Conservation (phyloP, 2,329 filamentous ascomycete genomes). For the Aspergillus neotritici region DNA sequence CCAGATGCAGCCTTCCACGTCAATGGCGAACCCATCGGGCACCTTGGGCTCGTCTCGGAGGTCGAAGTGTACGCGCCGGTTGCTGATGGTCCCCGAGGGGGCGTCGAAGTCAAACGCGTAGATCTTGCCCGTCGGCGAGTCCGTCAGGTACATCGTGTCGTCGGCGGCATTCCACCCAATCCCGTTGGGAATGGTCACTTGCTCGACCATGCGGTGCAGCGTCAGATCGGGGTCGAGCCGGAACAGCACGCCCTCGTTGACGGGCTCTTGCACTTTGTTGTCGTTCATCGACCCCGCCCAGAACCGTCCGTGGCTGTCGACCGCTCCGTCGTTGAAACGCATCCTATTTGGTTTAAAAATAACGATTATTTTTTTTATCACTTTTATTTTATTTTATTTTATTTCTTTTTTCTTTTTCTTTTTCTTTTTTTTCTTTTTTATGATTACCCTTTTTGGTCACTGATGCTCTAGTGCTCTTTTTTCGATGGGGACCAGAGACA, state of each 20-base stretch:
- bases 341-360: constrained; percentile 30
- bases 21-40: constrained; percentile 81
- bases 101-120: constrained; percentile 68
- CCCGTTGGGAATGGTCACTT: constrained; percentile 76
- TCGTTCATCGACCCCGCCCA: constrained; percentile 88
- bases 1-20: constrained; percentile 83
- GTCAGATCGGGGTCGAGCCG: constrained; percentile 60
- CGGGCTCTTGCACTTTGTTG: constrained; percentile 54
- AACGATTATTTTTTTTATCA: too few species aligned
- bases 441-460: constrained; percentile 10
- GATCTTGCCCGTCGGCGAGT: constrained; percentile 66
- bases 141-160: constrained; percentile 74
- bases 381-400: too few species aligned
- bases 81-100: constrained; percentile 58
- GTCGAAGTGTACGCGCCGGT: constrained; percentile 67
- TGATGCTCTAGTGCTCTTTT: not conserved
- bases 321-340: constrained; percentile 73
- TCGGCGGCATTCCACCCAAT: constrained; percentile 71
- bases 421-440: not conserved
- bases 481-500: constrained; percentile 9
- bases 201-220: constrained; percentile 55
- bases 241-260: constrained; percentile 62
- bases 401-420: too few species aligned
- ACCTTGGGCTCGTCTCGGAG: constrained; percentile 55
- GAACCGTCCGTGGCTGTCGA: constrained; percentile 73